These are phyloP conservation scores for Gymnopilus junonius DNA, from an alignment of 768 basidiomycete genomes.

Conservation along the genomic window DNA sequence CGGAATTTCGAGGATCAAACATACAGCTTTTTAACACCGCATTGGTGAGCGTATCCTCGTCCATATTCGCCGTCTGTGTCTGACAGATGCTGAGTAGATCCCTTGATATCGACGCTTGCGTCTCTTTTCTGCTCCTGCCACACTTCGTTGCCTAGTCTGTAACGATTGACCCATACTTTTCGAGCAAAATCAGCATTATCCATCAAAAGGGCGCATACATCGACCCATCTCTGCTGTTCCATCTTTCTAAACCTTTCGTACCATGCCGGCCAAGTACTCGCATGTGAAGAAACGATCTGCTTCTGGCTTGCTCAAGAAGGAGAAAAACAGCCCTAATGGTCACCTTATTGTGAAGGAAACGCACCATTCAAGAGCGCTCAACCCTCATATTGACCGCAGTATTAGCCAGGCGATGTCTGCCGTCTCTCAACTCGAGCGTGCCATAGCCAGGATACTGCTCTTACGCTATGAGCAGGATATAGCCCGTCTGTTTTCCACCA, in stretches of 20 bases:
- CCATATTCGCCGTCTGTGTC: background rate
- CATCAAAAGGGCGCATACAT: background rate
- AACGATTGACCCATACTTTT: background rate
- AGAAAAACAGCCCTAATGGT: constrained; percentile 34
- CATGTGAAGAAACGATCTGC: constrained; percentile 71
- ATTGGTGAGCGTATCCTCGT: background rate
- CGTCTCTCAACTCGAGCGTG: constrained; percentile 69
- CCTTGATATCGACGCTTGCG: background rate
- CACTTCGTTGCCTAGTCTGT: background rate
- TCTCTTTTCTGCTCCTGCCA: background rate
- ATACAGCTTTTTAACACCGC: background rate
- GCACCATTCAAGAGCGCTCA: constrained; percentile 30
- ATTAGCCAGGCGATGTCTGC: constrained; percentile 61
- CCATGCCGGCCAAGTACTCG: constrained; percentile 75
- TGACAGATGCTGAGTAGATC: background rate
- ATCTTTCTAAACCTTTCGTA: background rate
- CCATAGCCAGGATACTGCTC: constrained; percentile 70
- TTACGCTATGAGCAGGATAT: constrained; percentile 78
- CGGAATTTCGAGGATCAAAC: background rate
- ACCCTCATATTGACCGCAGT: constrained; percentile 56
- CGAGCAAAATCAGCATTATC: background rate
- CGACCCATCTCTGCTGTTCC: background rate
- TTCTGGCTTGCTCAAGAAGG: constrained; percentile 52
- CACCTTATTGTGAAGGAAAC: constrained; percentile 36
- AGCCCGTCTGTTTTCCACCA: constrained; percentile 72